A percentile compares a stretch with the other conserved stretches of the same genome.
These are phyloP conservation scores for Tetrapisispora iriomotensis DNA, from an alignment of 805 yeast species.

Conservation along the genomic window DNA sequence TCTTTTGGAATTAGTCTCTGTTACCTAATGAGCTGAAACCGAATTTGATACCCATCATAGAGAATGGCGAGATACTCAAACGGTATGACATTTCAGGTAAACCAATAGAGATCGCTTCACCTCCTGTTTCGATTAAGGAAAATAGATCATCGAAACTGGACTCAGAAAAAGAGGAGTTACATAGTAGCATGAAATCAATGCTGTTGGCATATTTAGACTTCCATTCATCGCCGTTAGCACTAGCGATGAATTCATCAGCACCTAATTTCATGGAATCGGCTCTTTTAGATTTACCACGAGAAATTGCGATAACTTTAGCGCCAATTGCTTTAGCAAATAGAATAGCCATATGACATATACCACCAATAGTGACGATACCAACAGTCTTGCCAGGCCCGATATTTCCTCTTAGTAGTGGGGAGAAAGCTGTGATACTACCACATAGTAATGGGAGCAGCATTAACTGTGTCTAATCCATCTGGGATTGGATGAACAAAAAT, in stretches of 20 bases:
- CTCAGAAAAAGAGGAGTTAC: conserved; percentile 36
- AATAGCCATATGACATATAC: conserved; percentile 47
- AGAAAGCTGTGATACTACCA: conserved; percentile 66
- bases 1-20: conserved; percentile 35
- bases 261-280: conserved; percentile 42
- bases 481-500: conserved; percentile 57
- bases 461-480: conserved; percentile 37
- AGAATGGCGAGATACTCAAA: conserved; percentile 10
- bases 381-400: conserved; percentile 41
- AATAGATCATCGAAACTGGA: conserved; percentile 31
- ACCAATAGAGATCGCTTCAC: conserved; percentile 28
- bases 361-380: conserved; percentile 48
- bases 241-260: conserved; percentile 46
- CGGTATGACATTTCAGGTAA: conserved; percentile 13
- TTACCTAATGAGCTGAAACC: conserved; percentile 35
- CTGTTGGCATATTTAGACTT: conserved; percentile 21
- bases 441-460: conserved; percentile 67
- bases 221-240: conserved; percentile 40
- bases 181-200: conserved; percentile 40
- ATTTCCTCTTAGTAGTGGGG: conserved; percentile 50
- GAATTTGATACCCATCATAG: conserved; percentile 17
- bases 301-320: conserved; percentile 48
- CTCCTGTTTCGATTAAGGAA: conserved; percentile 24
- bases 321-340: conserved; percentile 52
- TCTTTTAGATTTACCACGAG: conserved; percentile 40